These are phyloP conservation scores for Chrysochromulina tobinii DNA, from an alignment of 78 protist species.

Conservation along the genomic window DNA sequence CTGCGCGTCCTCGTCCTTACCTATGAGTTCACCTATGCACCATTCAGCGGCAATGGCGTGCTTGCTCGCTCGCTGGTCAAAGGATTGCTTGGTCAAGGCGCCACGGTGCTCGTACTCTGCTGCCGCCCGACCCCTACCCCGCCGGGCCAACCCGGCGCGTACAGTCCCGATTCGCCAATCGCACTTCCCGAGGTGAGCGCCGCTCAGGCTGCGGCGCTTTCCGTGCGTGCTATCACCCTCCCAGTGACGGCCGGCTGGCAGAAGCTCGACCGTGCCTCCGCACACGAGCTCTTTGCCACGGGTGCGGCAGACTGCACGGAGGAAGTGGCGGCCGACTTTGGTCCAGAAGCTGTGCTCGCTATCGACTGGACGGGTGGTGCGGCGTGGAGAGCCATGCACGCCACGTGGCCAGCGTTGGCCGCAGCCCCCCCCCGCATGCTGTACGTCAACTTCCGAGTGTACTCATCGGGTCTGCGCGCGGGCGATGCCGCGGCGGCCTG, in stretches of 20 bases:
- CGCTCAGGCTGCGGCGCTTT: background rate
- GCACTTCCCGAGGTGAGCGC: background rate
- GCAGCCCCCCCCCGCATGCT: background rate
- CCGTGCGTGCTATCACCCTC: background rate
- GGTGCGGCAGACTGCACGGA: background rate
- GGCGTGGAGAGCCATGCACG: background rate
- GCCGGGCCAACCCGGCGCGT: background rate
- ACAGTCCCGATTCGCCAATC: background rate
- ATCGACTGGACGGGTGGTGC: background rate
- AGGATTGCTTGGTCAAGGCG: background rate
- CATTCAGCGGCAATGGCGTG: slow-evolving; percentile 16
- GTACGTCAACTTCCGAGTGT: background rate
- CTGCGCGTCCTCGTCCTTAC: background rate
- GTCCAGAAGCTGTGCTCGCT: background rate
- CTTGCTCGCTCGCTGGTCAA: background rate
- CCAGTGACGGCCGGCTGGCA: background rate
- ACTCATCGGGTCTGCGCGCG: background rate
- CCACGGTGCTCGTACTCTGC: background rate
- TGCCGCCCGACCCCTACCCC: background rate
- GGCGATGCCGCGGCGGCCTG: background rate
- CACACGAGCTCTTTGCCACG: background rate
- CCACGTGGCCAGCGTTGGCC: background rate
- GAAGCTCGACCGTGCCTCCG: background rate
- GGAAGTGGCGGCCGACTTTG: background rate
- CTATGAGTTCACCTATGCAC: background rate